These are phyloP conservation scores for Hippophae tibetana DNA, from an alignment of 306 rosid species.

Conservation along the genomic window DNA sequence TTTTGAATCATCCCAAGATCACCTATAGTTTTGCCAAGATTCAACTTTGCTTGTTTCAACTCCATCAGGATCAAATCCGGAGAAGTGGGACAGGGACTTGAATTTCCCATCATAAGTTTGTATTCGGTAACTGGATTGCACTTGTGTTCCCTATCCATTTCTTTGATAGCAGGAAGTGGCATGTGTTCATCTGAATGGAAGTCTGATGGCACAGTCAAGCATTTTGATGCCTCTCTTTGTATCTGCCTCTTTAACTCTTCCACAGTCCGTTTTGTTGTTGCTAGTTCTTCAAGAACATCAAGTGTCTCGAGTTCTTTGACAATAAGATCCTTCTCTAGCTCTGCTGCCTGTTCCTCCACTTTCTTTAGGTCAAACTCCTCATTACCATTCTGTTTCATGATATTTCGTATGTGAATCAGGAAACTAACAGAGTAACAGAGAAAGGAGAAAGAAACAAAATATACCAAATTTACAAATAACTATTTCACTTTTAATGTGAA, in stretches of 20 bases:
- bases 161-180: conserved; percentile 41
- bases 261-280: conserved; percentile 70
- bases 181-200: conserved; percentile 23
- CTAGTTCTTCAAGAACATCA: conserved; percentile 86
- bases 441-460: not conserved
- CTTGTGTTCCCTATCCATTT: conserved; percentile 37
- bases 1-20: conserved; percentile 77
- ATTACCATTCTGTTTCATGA: conserved; percentile 41
- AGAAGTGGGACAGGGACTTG: conserved; percentile 33
- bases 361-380: conserved; percentile 75
- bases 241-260: conserved; percentile 81
- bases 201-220: conserved; percentile 26
- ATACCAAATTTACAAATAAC: not conserved
- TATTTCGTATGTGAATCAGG: conserved; percentile 24
- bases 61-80: conserved; percentile 62
- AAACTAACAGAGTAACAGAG: conserved; percentile 8
- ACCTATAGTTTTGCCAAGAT: conserved; percentile 69
- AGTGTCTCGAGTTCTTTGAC: conserved; percentile 94
- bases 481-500: not conserved
- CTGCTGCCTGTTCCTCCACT: conserved; percentile 84
- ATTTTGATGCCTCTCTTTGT: conserved; percentile 57
- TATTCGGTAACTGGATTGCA: conserved; percentile 20
- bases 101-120: conserved; percentile 30
- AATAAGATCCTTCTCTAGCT: conserved; percentile 90
- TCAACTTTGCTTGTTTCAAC: conserved; percentile 65